Evolutionary conservation across 73 alveolate species (phyloP), one percentile per base, ranked within the genome.

Genomic region (Urostyla sp.): DNA sequence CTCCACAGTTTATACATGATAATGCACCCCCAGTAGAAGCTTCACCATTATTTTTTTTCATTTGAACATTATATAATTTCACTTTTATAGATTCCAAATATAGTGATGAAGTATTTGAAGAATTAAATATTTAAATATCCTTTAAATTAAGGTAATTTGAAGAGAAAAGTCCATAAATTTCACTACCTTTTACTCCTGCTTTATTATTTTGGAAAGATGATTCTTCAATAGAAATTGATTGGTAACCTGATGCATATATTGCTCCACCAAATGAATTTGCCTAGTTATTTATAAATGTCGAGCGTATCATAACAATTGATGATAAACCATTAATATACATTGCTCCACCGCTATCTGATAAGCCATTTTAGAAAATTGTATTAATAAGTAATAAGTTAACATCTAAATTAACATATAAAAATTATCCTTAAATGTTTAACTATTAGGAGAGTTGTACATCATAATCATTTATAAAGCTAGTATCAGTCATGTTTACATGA

Each of bases 241-340:
- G 6, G 34, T 35, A 74, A 7, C 72, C 72, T 7, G 49, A 7
- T 3, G 58, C 74, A 50, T 43, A 78, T 5, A 78, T 46, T 0
- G 89, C 89, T n/a, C 89, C 89, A 7, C 89, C 89, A 1, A 27
- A 4, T 11, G 2, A 15, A 24, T 6, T 2, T 6, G 89, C 81
- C 26, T 18, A 15, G 24, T 63, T 61, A 2, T 78, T 31, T 4
- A 0, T 30, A 46, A 78, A 61, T 18, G 20, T 10, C 46, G 74
- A 30, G 0, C 52, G 37, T 28, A 28, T n/a, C 4, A 78, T 78
- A 11, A 26, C 27, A 44, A 78, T 32, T 18, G 16, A 21, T 31
- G 75, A n/a, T 13, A 40, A 59, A 32, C 89, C 89, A 48, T 73
- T 24, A 18, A 61, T 61, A 78, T 43, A 78, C 4, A 78, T 45